Percentiles rank a stretch among this genome's conserved stretches.
Conservation (phyloP, 2,329 filamentous ascomycete species). For the Cordyceps javanica region DNA sequence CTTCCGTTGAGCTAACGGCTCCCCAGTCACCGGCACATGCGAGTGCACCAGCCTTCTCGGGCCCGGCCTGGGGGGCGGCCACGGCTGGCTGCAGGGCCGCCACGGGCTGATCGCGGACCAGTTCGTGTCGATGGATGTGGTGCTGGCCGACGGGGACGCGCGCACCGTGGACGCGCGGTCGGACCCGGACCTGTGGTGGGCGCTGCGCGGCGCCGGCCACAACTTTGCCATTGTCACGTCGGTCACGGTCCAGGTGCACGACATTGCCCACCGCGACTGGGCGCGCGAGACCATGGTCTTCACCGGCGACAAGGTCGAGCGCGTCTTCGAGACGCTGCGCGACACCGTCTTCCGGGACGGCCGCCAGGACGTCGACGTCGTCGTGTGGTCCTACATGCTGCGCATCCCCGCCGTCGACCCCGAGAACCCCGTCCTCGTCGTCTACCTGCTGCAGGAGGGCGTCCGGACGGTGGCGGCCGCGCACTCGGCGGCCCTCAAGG, state of each 20-base stretch:
- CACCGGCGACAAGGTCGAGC: slow-evolving; percentile 42
- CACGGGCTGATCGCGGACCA: slow-evolving; percentile 50
- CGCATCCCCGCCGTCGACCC: slow-evolving; percentile 35
- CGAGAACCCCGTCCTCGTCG: slow-evolving; percentile 33
- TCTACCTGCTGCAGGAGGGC: slow-evolving; percentile 38
- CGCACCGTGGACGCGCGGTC: slow-evolving; percentile 32
- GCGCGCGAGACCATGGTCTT: slow-evolving; percentile 39
- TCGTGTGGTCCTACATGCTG: slow-evolving; percentile 46
- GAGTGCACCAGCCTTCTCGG: slow-evolving; percentile 45
- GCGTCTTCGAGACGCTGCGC: slow-evolving; percentile 41
- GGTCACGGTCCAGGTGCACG: slow-evolving; percentile 41
- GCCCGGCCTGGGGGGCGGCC: slow-evolving; percentile 51
- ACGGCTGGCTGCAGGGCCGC: slow-evolving; percentile 47
- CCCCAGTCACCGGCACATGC: slow-evolving; percentile 43
- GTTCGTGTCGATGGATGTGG: slow-evolving; percentile 43
- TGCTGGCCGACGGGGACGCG: slow-evolving; percentile 42
- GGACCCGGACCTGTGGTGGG: slow-evolving; percentile 54
- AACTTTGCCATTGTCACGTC: slow-evolving; percentile 55
- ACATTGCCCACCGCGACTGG: slow-evolving; percentile 34
- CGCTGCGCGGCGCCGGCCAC: slow-evolving; percentile 49
- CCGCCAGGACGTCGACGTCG: slow-evolving; percentile 36
- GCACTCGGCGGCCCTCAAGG: slow-evolving; percentile 37
- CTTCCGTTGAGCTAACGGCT: slow-evolving; percentile 9
- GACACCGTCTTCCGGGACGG: slow-evolving; percentile 36
- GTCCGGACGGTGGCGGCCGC: slow-evolving; percentile 30